phyloP scores from a whole-genome alignment of 306 rosid genomes.

The Urtica urens region DNA sequence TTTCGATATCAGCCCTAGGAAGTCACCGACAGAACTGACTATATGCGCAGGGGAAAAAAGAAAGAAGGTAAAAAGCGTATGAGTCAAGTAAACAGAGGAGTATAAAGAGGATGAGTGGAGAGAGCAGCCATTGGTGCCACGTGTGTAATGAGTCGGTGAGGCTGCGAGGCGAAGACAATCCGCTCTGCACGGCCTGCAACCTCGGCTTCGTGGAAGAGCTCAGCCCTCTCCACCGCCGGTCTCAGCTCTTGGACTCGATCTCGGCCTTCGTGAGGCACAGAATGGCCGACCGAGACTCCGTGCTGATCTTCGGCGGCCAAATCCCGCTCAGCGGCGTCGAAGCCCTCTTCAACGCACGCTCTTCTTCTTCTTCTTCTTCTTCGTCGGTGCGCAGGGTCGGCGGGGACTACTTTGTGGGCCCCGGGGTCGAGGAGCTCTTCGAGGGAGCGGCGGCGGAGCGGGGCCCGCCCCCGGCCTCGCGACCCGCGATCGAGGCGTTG shows the following conservation, averaged over 20 bases:
- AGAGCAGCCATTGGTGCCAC: conserved; percentile 62
- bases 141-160: conserved; percentile 36
- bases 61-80: too few species aligned
- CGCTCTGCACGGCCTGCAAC: conserved; percentile 39
- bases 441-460: conserved; percentile 56
- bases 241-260: conserved; percentile 41
- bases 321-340: conserved; percentile 49
- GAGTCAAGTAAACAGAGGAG: too few species aligned
- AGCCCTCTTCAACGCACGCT: conserved; percentile 55
- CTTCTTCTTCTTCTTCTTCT: too few species aligned
- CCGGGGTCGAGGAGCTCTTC: conserved; percentile 68
- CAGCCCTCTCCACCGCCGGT: conserved; percentile 27
- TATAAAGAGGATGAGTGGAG: conserved; percentile 40
- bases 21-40: too few species aligned
- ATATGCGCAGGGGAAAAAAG: too few species aligned
- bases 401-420: conserved; percentile 67
- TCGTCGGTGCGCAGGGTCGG: conserved; percentile 53
- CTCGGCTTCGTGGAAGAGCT: conserved; percentile 62
- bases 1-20: too few species aligned
- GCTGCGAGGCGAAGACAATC: conserved; percentile 24
- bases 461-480: conserved; percentile 64
- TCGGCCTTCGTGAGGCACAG: conserved; percentile 43
- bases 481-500: conserved; percentile 54
- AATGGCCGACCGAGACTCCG: conserved; percentile 38
- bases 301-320: conserved; percentile 59